These are phyloP conservation scores for Cucumis melo DNA, from an alignment of 306 rosid genomes.

Conservation along the genomic window DNA sequence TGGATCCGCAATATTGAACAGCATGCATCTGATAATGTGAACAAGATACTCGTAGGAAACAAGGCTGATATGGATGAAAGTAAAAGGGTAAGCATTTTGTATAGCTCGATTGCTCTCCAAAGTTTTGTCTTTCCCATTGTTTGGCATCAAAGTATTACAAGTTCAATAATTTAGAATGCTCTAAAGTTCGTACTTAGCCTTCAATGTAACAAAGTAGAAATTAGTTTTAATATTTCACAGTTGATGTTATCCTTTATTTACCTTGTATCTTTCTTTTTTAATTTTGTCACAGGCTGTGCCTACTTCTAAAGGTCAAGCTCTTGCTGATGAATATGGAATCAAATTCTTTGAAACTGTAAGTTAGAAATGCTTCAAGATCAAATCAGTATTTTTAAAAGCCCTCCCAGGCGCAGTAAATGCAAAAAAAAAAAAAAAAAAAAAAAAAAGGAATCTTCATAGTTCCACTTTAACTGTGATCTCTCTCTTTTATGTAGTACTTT, in stretches of 20 bases:
- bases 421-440: too few relatives aligned
- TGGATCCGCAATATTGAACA: constrained; percentile 86
- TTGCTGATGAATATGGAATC: constrained; percentile 86
- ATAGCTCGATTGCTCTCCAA: background rate
- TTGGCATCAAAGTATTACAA: background rate
- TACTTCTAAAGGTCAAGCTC: constrained; percentile 77
- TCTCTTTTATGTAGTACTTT: too few relatives aligned
- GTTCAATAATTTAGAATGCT: background rate
- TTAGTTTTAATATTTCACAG: background rate
- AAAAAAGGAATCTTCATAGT: too few relatives aligned
- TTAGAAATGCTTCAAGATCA: constrained; percentile 12
- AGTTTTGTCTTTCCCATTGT: background rate
- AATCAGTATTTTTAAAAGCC: too few relatives aligned
- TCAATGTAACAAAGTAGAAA: background rate
- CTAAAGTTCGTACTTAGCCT: background rate
- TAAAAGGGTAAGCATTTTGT: constrained; percentile 39
- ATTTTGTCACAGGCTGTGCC: constrained; percentile 54
- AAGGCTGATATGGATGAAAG: constrained; percentile 93
- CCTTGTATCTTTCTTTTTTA: background rate
- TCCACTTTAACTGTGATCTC: too few relatives aligned
- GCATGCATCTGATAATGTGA: constrained; percentile 73
- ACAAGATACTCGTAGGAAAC: constrained; percentile 70
- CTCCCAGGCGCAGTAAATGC: too few relatives aligned
- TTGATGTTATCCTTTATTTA: background rate
- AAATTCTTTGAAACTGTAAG: constrained; percentile 84